Evolutionary conservation across 1,284 basidiomycete genomes (phyloP).

Genomic region (Testicularia cyperi): DNA sequence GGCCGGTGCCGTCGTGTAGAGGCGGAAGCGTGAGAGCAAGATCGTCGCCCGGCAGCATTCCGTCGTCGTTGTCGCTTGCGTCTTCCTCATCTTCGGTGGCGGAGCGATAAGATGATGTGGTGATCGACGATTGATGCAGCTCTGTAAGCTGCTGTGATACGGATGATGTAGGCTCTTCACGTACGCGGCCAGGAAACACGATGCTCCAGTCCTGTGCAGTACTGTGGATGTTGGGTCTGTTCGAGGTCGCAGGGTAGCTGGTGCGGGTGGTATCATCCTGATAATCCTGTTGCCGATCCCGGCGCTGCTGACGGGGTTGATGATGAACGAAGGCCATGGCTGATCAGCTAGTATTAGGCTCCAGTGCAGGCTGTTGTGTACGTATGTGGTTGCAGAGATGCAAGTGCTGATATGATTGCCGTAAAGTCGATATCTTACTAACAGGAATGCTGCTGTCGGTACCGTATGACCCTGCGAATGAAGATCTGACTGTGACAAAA

Average conservation of each 20-base stretch:
- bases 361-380: no score
- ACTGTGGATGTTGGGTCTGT: conserved; percentile 8
- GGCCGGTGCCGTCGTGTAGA: conserved; percentile 33
- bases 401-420: no score
- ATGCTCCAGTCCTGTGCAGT: conserved; percentile 32
- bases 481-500: no score
- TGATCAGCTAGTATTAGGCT: no score
- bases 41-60: no score
- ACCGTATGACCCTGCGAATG: no score
- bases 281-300: conserved; percentile 12
- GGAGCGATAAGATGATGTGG: not conserved
- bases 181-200: conserved; percentile 30
- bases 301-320: conserved; percentile 29
- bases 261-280: no score
- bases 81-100: conserved; percentile 9
- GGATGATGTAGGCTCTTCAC: conserved; percentile 8
- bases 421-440: no score
- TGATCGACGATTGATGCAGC: no score
- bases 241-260: conserved; percentile 2
- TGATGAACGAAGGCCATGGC: conserved; percentile 36
- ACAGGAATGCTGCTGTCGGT: no score
- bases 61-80: no score
- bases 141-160: not conserved
- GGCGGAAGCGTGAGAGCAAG: conserved; percentile 28
- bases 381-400: no score